These are phyloP conservation scores for Chenopodium suecicum DNA, from an alignment of 148 eudicot genomes.

Conservation along the genomic window DNA sequence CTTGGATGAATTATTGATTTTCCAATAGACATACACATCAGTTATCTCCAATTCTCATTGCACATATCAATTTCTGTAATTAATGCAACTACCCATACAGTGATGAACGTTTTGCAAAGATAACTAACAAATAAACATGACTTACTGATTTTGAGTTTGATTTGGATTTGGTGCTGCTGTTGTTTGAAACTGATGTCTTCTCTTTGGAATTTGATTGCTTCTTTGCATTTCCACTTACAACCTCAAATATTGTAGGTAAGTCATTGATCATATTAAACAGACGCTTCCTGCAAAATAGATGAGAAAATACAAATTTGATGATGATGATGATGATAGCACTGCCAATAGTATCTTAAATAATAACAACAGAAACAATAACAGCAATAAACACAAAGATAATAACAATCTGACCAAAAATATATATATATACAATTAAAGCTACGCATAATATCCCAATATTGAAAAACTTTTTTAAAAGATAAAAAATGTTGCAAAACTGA, in stretches of 20 bases:
- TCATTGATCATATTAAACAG: slow-evolving; percentile 63
- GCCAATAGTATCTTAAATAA: background rate
- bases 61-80: background rate
- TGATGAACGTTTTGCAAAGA: background rate
- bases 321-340: background rate
- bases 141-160: slow-evolving; percentile 45
- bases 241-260: slow-evolving; percentile 55
- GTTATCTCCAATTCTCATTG: background rate
- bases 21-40: no score
- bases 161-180: slow-evolving; percentile 56
- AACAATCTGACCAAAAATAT: background rate
- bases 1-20: background rate
- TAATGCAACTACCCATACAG: background rate
- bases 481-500: background rate
- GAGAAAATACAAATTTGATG: background rate
- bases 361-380: background rate
- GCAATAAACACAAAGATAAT: background rate
- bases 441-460: background rate
- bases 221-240: slow-evolving; percentile 48
- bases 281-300: slow-evolving; percentile 47
- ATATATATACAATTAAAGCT: background rate
- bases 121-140: background rate
- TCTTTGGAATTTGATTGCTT: slow-evolving; percentile 45
- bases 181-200: slow-evolving; percentile 48
- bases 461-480: background rate